These are phyloP conservation scores for Closterium sp. DNA, from an alignment of 139 green algal genomes.

Conservation along the genomic window DNA sequence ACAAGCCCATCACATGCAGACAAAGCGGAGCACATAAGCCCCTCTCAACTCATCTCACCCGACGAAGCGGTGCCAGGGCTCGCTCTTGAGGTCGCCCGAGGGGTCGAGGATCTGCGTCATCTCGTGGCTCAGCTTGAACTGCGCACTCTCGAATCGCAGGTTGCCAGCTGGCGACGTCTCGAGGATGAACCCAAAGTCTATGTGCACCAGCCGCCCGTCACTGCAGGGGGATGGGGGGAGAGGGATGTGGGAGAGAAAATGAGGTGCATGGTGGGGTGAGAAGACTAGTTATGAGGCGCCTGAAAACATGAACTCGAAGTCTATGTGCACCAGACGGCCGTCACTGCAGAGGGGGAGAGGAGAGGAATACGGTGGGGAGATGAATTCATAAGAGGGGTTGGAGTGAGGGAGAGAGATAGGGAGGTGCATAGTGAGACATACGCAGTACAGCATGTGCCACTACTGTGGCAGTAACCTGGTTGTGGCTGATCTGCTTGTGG, in stretches of 20 bases:
- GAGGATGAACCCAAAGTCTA: slow-evolving; percentile 70
- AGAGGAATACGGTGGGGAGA: too few relatives aligned
- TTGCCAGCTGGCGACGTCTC: slow-evolving; percentile 74
- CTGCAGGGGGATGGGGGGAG: not conserved
- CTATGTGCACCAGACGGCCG: too few relatives aligned
- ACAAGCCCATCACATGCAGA: too few relatives aligned
- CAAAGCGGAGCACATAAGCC: not conserved
- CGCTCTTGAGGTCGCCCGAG: slow-evolving; percentile 36
- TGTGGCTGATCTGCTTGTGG: too few relatives aligned
- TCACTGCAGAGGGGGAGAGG: too few relatives aligned
- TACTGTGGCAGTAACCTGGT: too few relatives aligned
- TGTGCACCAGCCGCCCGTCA: slow-evolving; percentile 68
- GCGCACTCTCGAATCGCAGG: slow-evolving; percentile 88
- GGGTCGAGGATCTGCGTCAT: slow-evolving; percentile 65
- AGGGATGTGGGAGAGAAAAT: too few relatives aligned
- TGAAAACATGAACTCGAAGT: too few relatives aligned
- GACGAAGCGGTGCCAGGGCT: slow-evolving; percentile 53
- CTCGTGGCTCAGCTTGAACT: slow-evolving; percentile 90
- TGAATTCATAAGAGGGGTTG: too few relatives aligned
- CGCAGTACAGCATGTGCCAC: too few relatives aligned
- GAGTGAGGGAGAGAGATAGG: not conserved
- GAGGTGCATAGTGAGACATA: not conserved
- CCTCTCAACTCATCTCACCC: slow-evolving; percentile 6
- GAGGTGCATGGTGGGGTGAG: too few relatives aligned
- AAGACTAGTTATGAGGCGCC: too few relatives aligned